Evolutionary conservation across 208 protist genomes (phyloP).

Genomic region (Herpetomonas muscarum): DNA sequence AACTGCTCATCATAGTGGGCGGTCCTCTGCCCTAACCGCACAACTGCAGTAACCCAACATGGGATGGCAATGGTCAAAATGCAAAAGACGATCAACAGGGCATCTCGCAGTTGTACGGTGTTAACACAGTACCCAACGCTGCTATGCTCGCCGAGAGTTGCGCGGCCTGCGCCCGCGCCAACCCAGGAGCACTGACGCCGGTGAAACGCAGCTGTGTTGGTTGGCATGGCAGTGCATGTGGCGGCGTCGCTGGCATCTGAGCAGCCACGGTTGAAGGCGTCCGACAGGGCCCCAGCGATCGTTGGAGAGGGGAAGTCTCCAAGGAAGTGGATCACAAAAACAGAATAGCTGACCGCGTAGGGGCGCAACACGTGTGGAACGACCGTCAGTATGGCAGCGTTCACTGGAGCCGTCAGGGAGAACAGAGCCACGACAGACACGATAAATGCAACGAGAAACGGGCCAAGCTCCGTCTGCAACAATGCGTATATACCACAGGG

Average conservation of each 20-base stretch:
- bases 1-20: background rate
- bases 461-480: constrained; percentile 12
- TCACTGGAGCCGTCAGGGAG: constrained; percentile 75
- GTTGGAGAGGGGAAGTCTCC: constrained; percentile 89
- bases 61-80: constrained; percentile 45
- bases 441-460: constrained; percentile 38
- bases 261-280: constrained; percentile 46
- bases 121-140: constrained; percentile 34
- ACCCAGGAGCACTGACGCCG: constrained; percentile 41
- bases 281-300: constrained; percentile 63
- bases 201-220: background rate
- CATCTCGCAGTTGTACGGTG: constrained; percentile 57
- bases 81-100: constrained; percentile 60
- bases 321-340: constrained; percentile 84
- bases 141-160: background rate
- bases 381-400: constrained; percentile 60
- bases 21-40: constrained; percentile 16
- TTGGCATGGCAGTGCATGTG: background rate
- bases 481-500: constrained; percentile 46
- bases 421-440: constrained; percentile 62
- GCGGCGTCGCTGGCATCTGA: background rate
- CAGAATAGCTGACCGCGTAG: constrained; percentile 82
- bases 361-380: constrained; percentile 60
- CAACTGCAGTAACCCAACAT: constrained; percentile 47
- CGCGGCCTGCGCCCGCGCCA: background rate